phyloP scores from a whole-genome alignment of 1,284 basidiomycete genomes.

The Ustilago vetiveriae region DNA sequence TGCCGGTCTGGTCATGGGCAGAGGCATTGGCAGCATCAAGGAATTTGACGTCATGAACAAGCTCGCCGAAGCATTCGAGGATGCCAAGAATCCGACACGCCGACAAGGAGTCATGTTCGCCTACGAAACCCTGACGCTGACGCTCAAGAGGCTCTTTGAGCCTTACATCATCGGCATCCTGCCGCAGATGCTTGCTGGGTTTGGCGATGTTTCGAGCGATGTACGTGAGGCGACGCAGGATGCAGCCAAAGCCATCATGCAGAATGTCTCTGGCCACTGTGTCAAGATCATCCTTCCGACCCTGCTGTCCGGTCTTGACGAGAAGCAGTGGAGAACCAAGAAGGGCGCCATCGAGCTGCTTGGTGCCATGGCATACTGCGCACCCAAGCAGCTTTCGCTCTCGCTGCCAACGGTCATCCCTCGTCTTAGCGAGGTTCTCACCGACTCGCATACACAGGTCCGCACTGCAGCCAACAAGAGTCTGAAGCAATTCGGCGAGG shows the following conservation, averaged over 20 bases:
- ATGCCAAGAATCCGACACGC: constrained; percentile 86
- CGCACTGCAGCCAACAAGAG: constrained; percentile 91
- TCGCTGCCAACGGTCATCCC: constrained; percentile 97
- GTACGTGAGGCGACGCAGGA: constrained; percentile 96
- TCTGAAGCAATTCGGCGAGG: constrained; percentile 94
- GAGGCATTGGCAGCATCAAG: constrained; percentile 85
- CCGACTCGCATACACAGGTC: constrained; percentile 97
- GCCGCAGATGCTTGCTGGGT: constrained; percentile 84
- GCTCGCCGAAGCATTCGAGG: constrained; percentile 81
- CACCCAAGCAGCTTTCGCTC: constrained; percentile 90
- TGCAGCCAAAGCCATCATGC: constrained; percentile 93
- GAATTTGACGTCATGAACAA: constrained; percentile 82
- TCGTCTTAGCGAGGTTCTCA: constrained; percentile 89
- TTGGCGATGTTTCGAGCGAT: constrained; percentile 88
- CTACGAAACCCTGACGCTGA: constrained; percentile 83
- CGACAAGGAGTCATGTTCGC: constrained; percentile 95
- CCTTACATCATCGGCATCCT: constrained; percentile 88
- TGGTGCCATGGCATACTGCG: constrained; percentile 98
- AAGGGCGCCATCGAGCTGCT: constrained; percentile 97
- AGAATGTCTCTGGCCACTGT: constrained; percentile 73
- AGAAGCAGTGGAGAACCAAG: constrained; percentile 99
- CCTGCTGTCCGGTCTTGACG: constrained; percentile 88
- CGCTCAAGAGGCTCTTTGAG: constrained; percentile 89
- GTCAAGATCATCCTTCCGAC: constrained; percentile 94
- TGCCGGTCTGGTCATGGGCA: constrained; percentile 89